Conservation (phyloP, 176 grass and related monocot species). For the Melocanna baccifera region DNA sequence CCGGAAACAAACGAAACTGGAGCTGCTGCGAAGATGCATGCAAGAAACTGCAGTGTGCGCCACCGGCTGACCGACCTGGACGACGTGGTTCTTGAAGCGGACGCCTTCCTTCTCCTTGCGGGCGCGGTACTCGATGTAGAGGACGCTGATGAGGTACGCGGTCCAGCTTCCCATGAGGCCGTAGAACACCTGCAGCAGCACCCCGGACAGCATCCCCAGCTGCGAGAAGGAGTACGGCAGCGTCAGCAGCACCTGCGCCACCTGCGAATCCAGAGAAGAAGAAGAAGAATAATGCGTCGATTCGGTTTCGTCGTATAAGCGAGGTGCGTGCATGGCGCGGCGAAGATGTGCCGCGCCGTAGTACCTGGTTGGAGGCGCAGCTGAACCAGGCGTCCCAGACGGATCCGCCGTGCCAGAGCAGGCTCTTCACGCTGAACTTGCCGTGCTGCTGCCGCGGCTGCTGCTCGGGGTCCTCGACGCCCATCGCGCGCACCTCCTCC, state of each 20-base stretch:
- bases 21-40: neutral
- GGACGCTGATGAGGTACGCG: constrained; percentile 72
- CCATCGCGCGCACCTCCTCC: constrained; percentile 47
- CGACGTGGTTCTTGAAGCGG: constrained; percentile 70
- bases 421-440: constrained; percentile 45
- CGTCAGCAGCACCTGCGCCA: constrained; percentile 70
- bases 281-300: no score
- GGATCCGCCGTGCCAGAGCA: constrained; percentile 96
- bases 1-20: neutral
- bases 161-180: constrained; percentile 73
- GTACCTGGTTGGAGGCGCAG: constrained; percentile 95
- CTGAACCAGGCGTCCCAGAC: constrained; percentile 99
- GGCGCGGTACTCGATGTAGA: constrained; percentile 71
- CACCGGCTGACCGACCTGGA: constrained; percentile 36
- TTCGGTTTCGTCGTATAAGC: no score
- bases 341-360: no score
- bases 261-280: constrained; percentile 24
- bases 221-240: constrained; percentile 78
- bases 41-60: neutral
- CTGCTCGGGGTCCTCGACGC: constrained; percentile 31
- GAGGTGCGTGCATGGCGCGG: neutral
- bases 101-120: constrained; percentile 72
- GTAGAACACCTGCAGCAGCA: constrained; percentile 69
- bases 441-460: constrained; percentile 15
- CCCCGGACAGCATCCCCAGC: constrained; percentile 69